phyloP scores from a whole-genome alignment of 2,329 filamentous ascomycete species.

The Fusarium sterilihyphosum region DNA sequence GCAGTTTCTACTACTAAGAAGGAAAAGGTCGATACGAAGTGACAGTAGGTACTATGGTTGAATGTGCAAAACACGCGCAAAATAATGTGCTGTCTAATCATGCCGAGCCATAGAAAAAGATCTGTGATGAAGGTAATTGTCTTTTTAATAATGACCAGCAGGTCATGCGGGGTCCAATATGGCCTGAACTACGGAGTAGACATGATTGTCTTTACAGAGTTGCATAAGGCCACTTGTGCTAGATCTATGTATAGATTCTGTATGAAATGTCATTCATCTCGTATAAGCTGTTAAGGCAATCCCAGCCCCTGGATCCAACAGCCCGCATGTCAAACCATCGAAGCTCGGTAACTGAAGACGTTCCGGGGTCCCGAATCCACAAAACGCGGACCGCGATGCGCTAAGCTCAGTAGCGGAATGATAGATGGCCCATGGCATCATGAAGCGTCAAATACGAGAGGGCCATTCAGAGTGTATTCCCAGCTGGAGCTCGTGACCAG shows the following conservation, averaged over 20 bases:
- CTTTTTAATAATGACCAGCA: accelerated
- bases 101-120: accelerated
- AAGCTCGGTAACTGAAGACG: not conserved
- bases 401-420: not conserved
- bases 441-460: not conserved
- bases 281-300: not conserved
- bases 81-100: too few species aligned
- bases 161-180: not conserved
- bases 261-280: not conserved
- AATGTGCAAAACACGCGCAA: too few species aligned
- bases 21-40: accelerated
- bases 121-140: accelerated
- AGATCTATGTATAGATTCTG: not conserved
- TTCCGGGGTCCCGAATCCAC: not conserved
- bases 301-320: not conserved
- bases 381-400: not conserved
- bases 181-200: too few species aligned
- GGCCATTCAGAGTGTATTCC: not conserved
- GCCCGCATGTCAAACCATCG: not conserved
- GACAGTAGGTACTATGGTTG: too few species aligned
- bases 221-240: not conserved
- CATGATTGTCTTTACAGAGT: too few species aligned
- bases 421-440: not conserved
- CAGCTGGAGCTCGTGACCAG: not conserved
- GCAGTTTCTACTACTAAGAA: not conserved